Base-by-base conservation (phyloP, 345 rosid genomes). In the Hirschfeldia incana region DNA sequence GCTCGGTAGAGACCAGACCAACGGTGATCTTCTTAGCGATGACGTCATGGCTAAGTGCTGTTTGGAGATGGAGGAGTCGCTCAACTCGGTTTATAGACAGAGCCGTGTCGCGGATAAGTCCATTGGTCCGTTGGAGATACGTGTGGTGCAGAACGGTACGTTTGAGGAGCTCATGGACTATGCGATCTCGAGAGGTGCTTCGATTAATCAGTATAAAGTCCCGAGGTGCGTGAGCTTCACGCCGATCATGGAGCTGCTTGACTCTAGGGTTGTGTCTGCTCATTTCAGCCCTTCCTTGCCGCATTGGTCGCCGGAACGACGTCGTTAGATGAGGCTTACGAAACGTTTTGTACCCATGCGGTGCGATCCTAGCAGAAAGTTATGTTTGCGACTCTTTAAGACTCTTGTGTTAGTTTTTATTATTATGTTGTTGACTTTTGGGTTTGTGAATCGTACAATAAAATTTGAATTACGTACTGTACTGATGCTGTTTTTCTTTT, bases 141-240 rank as follows among this genome's bases (percentile, higher is more conserved):
- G 93, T 57, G 84, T 94, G 26, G 98, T 94, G 34, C 67, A 81
- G 61, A 88, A 73, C 65, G 98, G 98, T 1, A 92, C 98, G 5
- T 94, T 94, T 69, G 98, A 94, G 74, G 97, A 94, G 76, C 85
- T 94, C 1, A 94, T 94, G 98, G 98, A 94, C 73, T 92, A 89
- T 36, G 97, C 97, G 15, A 88, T 94, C 15, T 88, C 95, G 12
- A 85, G 97, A 65, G 98, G 95, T 1, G 98, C 98, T 1, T 94
- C 98, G 4, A 90, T 94, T 72, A 94, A 92, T 27, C 98, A 94
- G 69, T 94, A 92, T 75, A 94, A 94, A 76, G 90, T 83, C 4
- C 97, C 97, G 2, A 86, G 97, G 75, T 94, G 97, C 72, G 94
- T 94, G 73, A 94, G 87, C 67, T 91, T 87, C 72, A 85, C 85